Evolutionary conservation across 805 yeast species (phyloP).

Genomic region (Monosporozyma unispora): DNA sequence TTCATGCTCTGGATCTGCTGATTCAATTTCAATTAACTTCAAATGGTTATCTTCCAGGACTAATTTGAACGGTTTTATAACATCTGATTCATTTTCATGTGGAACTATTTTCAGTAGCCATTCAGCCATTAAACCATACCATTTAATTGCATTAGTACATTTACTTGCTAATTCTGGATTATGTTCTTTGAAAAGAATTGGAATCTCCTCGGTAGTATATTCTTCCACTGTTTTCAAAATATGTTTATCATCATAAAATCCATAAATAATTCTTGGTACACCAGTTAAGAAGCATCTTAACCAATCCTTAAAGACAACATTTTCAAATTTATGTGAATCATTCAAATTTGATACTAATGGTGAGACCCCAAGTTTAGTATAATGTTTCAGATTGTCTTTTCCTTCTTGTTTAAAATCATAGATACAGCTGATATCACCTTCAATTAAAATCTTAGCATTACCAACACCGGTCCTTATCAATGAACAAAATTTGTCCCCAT

Average conservation of each 20-base stretch:
- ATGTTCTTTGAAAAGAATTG: conserved; percentile 48
- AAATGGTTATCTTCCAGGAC: conserved; percentile 41
- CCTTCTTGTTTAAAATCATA: conserved; percentile 57
- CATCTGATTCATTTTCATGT: conserved; percentile 39
- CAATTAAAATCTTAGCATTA: conserved; percentile 52
- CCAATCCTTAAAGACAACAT: conserved; percentile 76
- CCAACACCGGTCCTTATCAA: conserved; percentile 87
- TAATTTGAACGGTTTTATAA: conserved; percentile 50
- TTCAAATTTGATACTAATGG: conserved; percentile 44
- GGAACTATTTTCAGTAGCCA: conserved; percentile 61
- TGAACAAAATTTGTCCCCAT: conserved; percentile 67
- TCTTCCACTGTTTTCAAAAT: conserved; percentile 64
- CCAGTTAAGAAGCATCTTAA: conserved; percentile 89
- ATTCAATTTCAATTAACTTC: conserved; percentile 38
- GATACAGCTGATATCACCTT: conserved; percentile 89
- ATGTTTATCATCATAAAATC: conserved; percentile 71
- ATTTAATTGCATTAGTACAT: conserved; percentile 72
- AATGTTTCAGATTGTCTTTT: conserved; percentile 53
- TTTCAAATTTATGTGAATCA: conserved; percentile 60
- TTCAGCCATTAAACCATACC: conserved; percentile 76
- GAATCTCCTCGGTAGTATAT: conserved; percentile 69
- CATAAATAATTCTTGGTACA: conserved; percentile 69
- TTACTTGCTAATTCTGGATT: conserved; percentile 41
- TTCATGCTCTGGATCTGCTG: conserved; percentile 24
- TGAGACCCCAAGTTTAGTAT: conserved; percentile 77